A percentile compares a stretch with the other conserved stretches of the same genome.
Evolutionary conservation across 768 basidiomycete species (phyloP).

Genomic region (Auriculariales sp.): DNA sequence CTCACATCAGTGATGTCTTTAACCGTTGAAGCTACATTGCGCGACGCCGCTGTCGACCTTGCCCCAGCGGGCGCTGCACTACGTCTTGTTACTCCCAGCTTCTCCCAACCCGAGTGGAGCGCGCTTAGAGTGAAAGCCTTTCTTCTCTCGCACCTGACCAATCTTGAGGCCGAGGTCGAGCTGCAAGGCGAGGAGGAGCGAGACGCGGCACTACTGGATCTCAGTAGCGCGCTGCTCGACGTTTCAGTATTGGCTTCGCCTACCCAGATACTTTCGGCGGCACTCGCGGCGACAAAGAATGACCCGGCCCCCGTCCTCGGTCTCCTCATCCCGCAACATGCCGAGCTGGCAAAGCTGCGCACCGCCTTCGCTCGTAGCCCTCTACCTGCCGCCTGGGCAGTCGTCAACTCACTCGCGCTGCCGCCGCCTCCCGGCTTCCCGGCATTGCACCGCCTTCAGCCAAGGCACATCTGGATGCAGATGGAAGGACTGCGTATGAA

Average conservation of each 20-base stretch:
- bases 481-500: constrained; percentile 49
- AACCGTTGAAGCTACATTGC: background rate
- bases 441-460: background rate
- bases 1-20: background rate
- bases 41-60: background rate
- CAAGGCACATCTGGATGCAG: constrained; percentile 15
- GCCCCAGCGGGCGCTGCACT: background rate
- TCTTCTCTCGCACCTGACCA: background rate
- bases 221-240: constrained; percentile 7
- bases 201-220: background rate
- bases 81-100: background rate
- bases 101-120: background rate
- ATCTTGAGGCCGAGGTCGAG: background rate
- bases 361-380: constrained; percentile 3
- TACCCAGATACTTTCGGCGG: constrained; percentile 1
- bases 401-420: constrained; percentile 3
- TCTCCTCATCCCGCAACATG: constrained; percentile 38
- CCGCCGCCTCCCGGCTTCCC: background rate
- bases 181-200: background rate
- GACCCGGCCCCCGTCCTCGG: constrained; percentile 14
- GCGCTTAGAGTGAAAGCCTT: background rate
- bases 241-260: constrained; percentile 6
- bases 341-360: constrained; percentile 34
- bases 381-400: constrained; percentile 26
- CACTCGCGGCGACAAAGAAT: background rate